These are phyloP conservation scores for Penicillium sp. DNA, from an alignment of 2,329 filamentous ascomycete species.

Conservation along the genomic window DNA sequence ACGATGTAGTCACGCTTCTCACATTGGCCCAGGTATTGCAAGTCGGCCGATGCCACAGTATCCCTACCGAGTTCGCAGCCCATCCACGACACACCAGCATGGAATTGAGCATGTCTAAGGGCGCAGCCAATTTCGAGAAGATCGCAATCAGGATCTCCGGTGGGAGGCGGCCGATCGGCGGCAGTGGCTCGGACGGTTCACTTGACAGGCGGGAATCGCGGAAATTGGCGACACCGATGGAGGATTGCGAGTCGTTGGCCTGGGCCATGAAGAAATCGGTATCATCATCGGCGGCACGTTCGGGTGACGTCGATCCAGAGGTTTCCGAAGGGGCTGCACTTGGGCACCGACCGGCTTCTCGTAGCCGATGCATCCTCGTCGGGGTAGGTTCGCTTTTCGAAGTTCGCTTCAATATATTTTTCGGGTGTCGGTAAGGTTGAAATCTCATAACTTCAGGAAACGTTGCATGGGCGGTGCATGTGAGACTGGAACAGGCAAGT, in stretches of 20 bases:
- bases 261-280: constrained; percentile 86
- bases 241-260: constrained; percentile 87
- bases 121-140: constrained; percentile 76
- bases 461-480: constrained; percentile 15
- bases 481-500: constrained; percentile 8
- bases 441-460: constrained; percentile 19
- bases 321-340: constrained; percentile 43
- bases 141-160: constrained; percentile 93
- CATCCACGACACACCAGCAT: constrained; percentile 94
- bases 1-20: constrained; percentile 73
- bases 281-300: constrained; percentile 72
- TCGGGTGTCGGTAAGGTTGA: constrained; percentile 12
- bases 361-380: constrained; percentile 36
- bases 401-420: constrained; percentile 10
- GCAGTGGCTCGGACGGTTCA: constrained; percentile 30
- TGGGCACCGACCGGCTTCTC: constrained; percentile 35
- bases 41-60: constrained; percentile 90
- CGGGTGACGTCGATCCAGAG: constrained; percentile 46
- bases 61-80: constrained; percentile 86
- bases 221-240: constrained; percentile 75
- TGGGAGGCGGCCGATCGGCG: constrained; percentile 77
- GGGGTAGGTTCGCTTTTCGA: constrained; percentile 4
- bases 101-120: constrained; percentile 76
- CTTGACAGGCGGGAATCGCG: constrained; percentile 69
- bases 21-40: constrained; percentile 86